Conservation (phyloP, 2,329 filamentous ascomycete species). For the Chaetomiaceae sp. region DNA sequence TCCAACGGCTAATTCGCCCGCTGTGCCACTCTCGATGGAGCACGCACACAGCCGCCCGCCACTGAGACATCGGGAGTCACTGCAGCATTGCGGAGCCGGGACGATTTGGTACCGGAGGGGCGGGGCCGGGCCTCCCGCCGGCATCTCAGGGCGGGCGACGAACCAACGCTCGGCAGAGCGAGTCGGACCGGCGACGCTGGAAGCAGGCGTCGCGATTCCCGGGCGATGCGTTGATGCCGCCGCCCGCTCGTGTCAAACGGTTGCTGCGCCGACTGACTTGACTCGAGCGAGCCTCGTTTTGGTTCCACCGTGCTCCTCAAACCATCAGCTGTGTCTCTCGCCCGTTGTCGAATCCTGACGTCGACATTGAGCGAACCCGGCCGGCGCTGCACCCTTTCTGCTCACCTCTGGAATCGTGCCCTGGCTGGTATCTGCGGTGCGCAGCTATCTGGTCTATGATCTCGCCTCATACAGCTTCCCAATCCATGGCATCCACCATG, state of each 20-base stretch:
- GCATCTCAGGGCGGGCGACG: background rate
- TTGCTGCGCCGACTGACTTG: background rate
- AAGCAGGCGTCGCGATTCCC: background rate
- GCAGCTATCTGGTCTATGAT: background rate
- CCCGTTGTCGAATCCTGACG: too few relatives aligned
- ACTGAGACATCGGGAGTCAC: background rate
- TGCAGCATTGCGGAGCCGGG: background rate
- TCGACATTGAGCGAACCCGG: too few relatives aligned
- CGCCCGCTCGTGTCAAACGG: too few relatives aligned
- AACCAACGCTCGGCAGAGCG: background rate
- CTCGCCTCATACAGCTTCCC: constrained; percentile 37
- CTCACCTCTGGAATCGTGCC: too few relatives aligned
- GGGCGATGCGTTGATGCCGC: too few relatives aligned
- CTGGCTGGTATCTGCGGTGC: too few relatives aligned
- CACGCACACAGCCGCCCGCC: background rate
- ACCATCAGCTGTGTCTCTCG: too few relatives aligned
- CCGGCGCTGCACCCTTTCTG: too few relatives aligned
- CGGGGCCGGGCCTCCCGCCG: background rate
- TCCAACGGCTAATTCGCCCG: constrained; percentile 4
- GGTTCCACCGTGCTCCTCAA: too few relatives aligned
- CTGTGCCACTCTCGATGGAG: constrained; percentile 4
- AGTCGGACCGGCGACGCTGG: background rate
- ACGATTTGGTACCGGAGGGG: background rate
- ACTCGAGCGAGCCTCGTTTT: background rate
- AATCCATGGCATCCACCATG: constrained; percentile 56